Conservation (phyloP, 371 early-diverging fungal genomes). For the Massospora cicadina region DNA sequence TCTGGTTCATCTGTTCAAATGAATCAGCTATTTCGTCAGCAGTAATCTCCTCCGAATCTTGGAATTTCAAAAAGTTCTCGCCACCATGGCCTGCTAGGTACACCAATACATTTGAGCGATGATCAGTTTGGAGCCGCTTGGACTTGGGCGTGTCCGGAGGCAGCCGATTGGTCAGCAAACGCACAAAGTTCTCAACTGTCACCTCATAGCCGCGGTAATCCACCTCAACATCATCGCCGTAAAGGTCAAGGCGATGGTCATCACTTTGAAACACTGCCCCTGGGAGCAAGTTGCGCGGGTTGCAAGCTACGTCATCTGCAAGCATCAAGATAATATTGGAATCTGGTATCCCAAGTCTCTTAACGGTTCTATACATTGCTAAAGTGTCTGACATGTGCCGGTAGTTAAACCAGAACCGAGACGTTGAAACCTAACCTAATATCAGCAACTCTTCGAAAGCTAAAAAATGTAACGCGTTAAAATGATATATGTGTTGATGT, state of each 20-base stretch:
- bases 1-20: slow-evolving; percentile 90
- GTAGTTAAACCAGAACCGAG: slow-evolving; percentile 95
- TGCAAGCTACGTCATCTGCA: slow-evolving; percentile 94
- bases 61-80: slow-evolving; percentile 93
- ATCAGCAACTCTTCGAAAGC: too few relatives aligned
- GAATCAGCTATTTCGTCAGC: slow-evolving; percentile 87
- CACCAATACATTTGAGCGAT: slow-evolving; percentile 80
- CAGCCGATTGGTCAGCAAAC: slow-evolving; percentile 62
- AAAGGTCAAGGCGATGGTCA: slow-evolving; percentile 52
- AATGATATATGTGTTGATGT: too few relatives aligned
- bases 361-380: slow-evolving; percentile 93
- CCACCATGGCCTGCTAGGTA: slow-evolving; percentile 98
- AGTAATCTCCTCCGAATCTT: slow-evolving; percentile 89
- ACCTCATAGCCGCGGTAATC: slow-evolving; percentile 97
- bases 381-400: slow-evolving; percentile 91
- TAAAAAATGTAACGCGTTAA: too few relatives aligned
- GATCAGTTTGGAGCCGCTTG: slow-evolving; percentile 83
- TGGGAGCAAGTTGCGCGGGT: slow-evolving; percentile 78
- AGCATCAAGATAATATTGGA: slow-evolving; percentile 95
- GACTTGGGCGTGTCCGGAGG: background rate
- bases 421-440: slow-evolving; percentile 67
- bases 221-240: slow-evolving; percentile 88
- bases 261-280: slow-evolving; percentile 80
- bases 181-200: slow-evolving; percentile 91
- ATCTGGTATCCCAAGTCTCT: slow-evolving; percentile 92